phyloP scores from a whole-genome alignment of 1,284 basidiomycete genomes.

The Trichosporon sp. region DNA sequence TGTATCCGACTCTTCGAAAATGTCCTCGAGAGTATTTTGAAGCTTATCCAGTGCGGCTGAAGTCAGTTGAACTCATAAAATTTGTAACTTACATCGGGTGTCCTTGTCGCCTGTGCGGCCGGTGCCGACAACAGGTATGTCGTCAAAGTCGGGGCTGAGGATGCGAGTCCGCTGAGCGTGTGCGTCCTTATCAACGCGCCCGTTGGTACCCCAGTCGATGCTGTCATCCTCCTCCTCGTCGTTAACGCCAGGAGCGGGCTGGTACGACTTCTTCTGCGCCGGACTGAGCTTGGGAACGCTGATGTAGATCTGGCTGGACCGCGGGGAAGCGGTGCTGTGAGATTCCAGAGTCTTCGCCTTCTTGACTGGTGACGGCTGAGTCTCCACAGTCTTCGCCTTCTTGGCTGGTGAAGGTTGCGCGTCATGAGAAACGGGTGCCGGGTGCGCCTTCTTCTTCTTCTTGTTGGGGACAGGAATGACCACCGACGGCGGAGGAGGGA shows the following conservation, averaged over 20 bases:
- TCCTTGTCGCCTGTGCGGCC: conserved; percentile 63
- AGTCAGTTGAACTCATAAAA: conserved; percentile 1
- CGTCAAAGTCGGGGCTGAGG: conserved; percentile 9
- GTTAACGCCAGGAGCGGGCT: conserved; percentile 4
- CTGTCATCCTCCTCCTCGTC: conserved; percentile 37
- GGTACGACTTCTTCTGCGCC: conserved; percentile 1
- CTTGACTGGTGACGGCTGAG: background rate
- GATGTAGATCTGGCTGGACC: background rate
- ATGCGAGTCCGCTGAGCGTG: conserved; percentile 6
- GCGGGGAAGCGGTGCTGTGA: background rate
- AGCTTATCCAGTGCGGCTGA: conserved; percentile 70
- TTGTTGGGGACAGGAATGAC: background rate
- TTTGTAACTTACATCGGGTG: conserved; percentile 56
- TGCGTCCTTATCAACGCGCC: conserved; percentile 14
- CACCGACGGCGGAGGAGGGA: background rate
- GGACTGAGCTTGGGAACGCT: conserved; percentile 2
- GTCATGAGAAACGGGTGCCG: background rate
- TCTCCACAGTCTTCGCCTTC: background rate
- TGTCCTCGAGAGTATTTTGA: conserved; percentile 65
- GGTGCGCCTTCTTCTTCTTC: background rate
- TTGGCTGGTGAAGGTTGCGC: conserved; percentile 4
- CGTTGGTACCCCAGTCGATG: conserved; percentile 32
- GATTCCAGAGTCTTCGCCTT: background rate
- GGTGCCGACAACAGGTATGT: conserved; percentile 11
- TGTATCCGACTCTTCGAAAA: conserved; percentile 81